Conservation (phyloP, 2,329 filamentous ascomycete species). For the Rutstroemia sp. region DNA sequence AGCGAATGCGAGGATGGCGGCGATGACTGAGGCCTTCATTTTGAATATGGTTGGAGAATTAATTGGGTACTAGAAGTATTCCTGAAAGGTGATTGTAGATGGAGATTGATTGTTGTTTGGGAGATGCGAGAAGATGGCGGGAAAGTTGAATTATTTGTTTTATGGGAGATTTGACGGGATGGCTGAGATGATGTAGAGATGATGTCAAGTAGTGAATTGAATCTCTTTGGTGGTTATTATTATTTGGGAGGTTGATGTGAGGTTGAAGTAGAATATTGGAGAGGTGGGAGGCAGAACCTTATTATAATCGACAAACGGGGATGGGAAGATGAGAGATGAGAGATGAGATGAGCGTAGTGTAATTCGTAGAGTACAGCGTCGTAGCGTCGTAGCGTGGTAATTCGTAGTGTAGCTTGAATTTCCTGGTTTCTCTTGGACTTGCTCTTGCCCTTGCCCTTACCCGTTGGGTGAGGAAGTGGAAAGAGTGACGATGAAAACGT, state of each 20-base stretch:
- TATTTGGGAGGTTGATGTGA: neutral
- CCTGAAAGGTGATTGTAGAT: neutral
- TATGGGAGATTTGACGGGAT: neutral
- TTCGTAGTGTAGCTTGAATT: too few species aligned
- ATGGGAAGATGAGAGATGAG: neutral
- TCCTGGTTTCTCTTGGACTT: too few species aligned
- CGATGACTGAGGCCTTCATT: conserved; percentile 26
- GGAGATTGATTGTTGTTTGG: neutral
- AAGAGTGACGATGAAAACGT: too few species aligned
- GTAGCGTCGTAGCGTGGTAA: too few species aligned
- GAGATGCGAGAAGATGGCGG: neutral
- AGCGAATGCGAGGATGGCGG: conserved; percentile 23
- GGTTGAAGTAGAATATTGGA: neutral
- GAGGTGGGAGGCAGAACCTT: neutral
- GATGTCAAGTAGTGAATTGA: neutral
- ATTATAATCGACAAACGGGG: neutral
- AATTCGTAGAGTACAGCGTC: too few species aligned
- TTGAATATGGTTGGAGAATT: conserved; percentile 13
- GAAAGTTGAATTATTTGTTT: neutral
- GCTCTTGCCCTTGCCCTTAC: too few species aligned
- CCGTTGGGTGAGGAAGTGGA: too few species aligned
- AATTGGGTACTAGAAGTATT: neutral
- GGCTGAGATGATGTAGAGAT: neutral
- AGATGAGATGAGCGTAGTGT: too few species aligned
- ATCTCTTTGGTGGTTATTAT: neutral